Evolutionary conservation across 257 asterid genomes (phyloP).

Genomic region (Thymus quinquecostatus): DNA sequence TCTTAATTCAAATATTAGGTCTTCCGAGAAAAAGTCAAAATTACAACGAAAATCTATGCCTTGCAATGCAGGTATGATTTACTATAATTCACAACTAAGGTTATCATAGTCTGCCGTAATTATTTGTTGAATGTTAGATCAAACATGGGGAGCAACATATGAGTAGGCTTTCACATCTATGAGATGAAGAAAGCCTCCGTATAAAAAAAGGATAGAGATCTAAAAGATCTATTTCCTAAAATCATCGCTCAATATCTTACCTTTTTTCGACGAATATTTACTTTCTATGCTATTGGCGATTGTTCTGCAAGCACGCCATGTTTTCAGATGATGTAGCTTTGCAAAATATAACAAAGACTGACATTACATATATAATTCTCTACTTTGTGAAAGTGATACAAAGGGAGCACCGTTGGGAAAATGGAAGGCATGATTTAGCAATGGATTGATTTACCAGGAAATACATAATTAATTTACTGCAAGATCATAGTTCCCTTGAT

Average conservation of each 20-base stretch:
- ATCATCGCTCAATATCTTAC: too few species aligned
- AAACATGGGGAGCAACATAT: background rate
- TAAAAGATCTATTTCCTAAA: background rate
- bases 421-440: background rate
- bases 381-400: background rate
- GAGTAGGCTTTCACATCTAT: background rate
- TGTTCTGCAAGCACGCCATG: too few species aligned
- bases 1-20: background rate
- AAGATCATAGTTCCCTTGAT: background rate
- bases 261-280: too few species aligned
- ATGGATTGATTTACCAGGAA: background rate
- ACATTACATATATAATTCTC: background rate
- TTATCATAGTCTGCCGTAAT: background rate
- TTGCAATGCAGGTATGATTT: background rate
- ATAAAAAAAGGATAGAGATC: slow-evolving; percentile 3
- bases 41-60: background rate
- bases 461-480: background rate
- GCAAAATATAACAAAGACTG: background rate
- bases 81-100: background rate
- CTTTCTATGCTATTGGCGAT: too few species aligned
- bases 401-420: background rate
- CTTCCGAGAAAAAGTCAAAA: background rate
- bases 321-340: background rate
- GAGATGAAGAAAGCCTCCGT: too few species aligned
- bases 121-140: background rate